Evolutionary conservation across 1,139 yeast species (phyloP).

Genomic region (Groenewaldozyma sp.): DNA sequence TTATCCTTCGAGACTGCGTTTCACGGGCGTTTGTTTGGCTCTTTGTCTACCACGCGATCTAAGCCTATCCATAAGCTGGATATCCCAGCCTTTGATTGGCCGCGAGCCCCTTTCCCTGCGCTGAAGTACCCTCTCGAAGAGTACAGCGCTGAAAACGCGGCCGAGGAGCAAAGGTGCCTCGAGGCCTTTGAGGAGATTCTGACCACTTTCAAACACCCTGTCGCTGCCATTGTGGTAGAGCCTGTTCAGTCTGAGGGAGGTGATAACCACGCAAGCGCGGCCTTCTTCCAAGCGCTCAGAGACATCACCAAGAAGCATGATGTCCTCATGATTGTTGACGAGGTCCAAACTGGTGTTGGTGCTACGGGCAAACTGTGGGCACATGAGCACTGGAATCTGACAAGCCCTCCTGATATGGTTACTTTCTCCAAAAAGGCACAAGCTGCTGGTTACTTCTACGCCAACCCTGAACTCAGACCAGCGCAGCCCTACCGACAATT

Average conservation of each 20-base stretch:
- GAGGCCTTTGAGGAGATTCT: slow-evolving; percentile 47
- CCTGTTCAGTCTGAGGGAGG: slow-evolving; percentile 87
- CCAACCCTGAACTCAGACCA: slow-evolving; percentile 61
- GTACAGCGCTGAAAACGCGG: slow-evolving; percentile 44
- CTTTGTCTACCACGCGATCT: slow-evolving; percentile 68
- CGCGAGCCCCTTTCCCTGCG: slow-evolving; percentile 72
- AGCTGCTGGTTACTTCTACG: slow-evolving; percentile 77
- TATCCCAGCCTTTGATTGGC: slow-evolving; percentile 81
- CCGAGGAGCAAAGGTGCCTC: slow-evolving; percentile 63
- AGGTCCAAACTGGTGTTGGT: slow-evolving; percentile 83
- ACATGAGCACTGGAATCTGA: slow-evolving; percentile 68
- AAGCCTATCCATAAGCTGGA: slow-evolving; percentile 80
- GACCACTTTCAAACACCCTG: slow-evolving; percentile 51
- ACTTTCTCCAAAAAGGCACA: slow-evolving; percentile 82
- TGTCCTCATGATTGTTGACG: slow-evolving; percentile 66
- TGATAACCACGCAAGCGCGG: slow-evolving; percentile 70
- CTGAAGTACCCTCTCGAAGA: slow-evolving; percentile 64
- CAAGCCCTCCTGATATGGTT: slow-evolving; percentile 70
- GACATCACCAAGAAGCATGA: slow-evolving; percentile 59
- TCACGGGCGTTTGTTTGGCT: slow-evolving; percentile 79
- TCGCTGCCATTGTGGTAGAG: slow-evolving; percentile 69
- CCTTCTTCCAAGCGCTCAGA: slow-evolving; percentile 70
- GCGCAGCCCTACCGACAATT: slow-evolving; percentile 70
- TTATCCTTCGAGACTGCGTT: slow-evolving; percentile 65
- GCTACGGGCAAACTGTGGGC: slow-evolving; percentile 84